These are phyloP conservation scores for Lolium perenne DNA, from an alignment of 176 grass and related monocot species.

Conservation along the genomic window DNA sequence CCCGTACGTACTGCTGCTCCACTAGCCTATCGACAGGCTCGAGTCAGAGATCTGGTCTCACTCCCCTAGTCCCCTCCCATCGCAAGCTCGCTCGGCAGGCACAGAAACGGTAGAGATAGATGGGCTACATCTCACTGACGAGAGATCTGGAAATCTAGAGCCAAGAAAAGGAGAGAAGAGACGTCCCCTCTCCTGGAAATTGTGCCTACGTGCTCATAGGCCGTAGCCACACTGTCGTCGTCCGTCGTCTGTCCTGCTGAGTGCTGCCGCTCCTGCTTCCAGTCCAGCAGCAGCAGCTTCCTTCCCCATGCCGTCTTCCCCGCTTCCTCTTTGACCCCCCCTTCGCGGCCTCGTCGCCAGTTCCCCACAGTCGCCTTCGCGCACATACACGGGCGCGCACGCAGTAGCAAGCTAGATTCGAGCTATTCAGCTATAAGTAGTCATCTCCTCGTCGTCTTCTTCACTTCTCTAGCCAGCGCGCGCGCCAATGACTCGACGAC, in stretches of 20 bases:
- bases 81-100: background rate
- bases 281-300: background rate
- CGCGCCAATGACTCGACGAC: conserved; percentile 16
- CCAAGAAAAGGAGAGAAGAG: background rate
- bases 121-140: background rate
- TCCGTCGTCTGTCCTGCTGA: background rate
- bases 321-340: conserved; percentile 29
- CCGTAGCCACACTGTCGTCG: background rate
- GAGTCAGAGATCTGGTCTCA: conserved; percentile 49
- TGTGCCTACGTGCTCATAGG: conserved; percentile 22
- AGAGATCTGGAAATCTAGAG: conserved; percentile 37
- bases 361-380: background rate
- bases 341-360: conserved; percentile 2
- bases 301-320: background rate
- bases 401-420: background rate
- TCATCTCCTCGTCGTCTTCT: background rate
- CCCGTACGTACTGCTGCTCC: background rate
- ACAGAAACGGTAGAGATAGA: background rate
- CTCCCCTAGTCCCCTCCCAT: conserved; percentile 5
- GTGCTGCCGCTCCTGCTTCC: background rate
- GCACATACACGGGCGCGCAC: background rate
- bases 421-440: background rate
- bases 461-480: background rate
- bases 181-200: conserved; percentile 26
- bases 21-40: background rate